A percentile compares a stretch with the other conserved stretches of the same genome.
phyloP scores from a whole-genome alignment of 1,139 yeast species.

The Nakaseomyces kungkrabaensis region DNA sequence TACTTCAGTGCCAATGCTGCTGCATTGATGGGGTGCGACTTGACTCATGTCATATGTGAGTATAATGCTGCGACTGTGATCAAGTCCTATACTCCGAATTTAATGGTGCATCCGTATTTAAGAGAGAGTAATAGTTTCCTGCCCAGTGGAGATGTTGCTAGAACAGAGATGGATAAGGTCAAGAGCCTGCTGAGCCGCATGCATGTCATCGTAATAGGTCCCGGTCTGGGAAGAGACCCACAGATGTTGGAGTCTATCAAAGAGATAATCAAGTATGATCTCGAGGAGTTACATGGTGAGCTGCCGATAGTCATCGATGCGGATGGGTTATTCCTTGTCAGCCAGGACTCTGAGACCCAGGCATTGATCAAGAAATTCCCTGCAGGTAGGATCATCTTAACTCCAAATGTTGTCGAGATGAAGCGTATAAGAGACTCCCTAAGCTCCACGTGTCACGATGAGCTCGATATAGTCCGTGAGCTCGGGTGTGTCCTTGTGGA shows the following conservation, averaged over 20 bases:
- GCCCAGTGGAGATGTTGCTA: constrained; percentile 4
- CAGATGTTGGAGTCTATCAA: constrained; percentile 54
- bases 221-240: constrained; percentile 83
- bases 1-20: constrained; percentile 81
- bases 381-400: constrained; percentile 38
- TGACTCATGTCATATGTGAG: constrained; percentile 83
- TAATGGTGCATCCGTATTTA: constrained; percentile 93
- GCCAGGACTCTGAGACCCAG: constrained; percentile 18
- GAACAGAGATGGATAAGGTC: constrained; percentile 44
- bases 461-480: constrained; percentile 2
- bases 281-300: constrained; percentile 27
- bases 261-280: constrained; percentile 42
- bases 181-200: constrained; percentile 47
- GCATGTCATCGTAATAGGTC: constrained; percentile 82
- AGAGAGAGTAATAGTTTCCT: constrained; percentile 16
- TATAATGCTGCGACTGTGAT: constrained; percentile 67
- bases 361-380: constrained; percentile 43
- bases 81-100: constrained; percentile 80
- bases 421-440: constrained; percentile 48
- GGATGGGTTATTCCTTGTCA: constrained; percentile 57
- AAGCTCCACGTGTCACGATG: constrained; percentile 3
- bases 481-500: constrained; percentile 61
- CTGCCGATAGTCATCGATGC: constrained; percentile 80
- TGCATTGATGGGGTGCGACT: constrained; percentile 76
- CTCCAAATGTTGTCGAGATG: constrained; percentile 88